phyloP scores from a whole-genome alignment of 768 basidiomycete species.

The Astraeus odoratus region DNA sequence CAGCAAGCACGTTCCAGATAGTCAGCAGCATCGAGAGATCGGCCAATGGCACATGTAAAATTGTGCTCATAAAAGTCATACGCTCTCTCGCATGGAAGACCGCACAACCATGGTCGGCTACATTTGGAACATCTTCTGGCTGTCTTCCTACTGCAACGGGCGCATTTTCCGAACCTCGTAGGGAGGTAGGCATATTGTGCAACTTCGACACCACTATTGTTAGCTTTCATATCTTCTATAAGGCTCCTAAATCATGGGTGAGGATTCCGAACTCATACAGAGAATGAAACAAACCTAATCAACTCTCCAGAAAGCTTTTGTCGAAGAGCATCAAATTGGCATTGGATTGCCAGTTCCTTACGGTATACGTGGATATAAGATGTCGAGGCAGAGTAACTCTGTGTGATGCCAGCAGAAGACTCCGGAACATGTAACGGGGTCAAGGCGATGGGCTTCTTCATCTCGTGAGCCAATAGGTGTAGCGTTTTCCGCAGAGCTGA shows the following conservation, averaged over 20 bases:
- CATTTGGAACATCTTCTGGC: not conserved
- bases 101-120: not conserved
- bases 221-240: not conserved
- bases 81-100: not conserved
- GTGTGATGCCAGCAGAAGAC: not conserved
- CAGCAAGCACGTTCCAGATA: not conserved
- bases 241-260: too few relatives aligned
- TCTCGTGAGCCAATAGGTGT: not conserved
- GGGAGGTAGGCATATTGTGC: not conserved
- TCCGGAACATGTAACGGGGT: not conserved
- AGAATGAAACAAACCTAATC: too few relatives aligned
- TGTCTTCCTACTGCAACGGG: not conserved
- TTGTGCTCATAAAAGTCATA: not conserved
- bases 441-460: not conserved
- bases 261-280: too few relatives aligned
- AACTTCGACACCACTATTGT: not conserved
- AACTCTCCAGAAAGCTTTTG: not conserved
- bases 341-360: not conserved
- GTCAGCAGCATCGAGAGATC: not conserved
- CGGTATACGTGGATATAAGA: not conserved
- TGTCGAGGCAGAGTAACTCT: not conserved
- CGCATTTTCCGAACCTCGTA: not conserved
- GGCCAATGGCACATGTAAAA: not conserved
- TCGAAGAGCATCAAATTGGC: not conserved
- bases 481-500: not conserved